phyloP scores from a whole-genome alignment of 768 basidiomycete genomes.

The Amanita muscaria region DNA sequence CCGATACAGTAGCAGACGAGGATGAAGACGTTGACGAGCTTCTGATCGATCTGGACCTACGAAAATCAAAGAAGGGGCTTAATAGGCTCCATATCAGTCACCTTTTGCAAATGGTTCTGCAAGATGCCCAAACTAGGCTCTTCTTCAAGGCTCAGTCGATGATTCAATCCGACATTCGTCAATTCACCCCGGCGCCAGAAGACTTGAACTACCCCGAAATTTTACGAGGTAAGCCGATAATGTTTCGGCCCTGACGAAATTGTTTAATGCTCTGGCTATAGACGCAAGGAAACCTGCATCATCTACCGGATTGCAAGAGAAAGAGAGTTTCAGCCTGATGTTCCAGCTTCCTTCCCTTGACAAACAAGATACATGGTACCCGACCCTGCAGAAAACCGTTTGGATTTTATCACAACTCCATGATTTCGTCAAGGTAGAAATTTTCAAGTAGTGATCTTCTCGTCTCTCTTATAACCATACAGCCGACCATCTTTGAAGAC shows the following conservation, averaged over 20 bases:
- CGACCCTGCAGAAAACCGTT: conserved; percentile 77
- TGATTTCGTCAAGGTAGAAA: conserved; percentile 79
- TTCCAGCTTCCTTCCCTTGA: conserved; percentile 65
- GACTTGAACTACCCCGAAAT: conserved; percentile 87
- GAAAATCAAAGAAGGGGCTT: conserved; percentile 28
- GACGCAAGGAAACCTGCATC: conserved; percentile 36
- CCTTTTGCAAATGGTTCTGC: conserved; percentile 81
- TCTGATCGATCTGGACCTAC: conserved; percentile 28
- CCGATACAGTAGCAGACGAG: conserved; percentile 18
- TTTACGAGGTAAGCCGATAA: conserved; percentile 47
- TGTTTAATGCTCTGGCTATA: too few species aligned
- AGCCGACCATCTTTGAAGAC: conserved; percentile 96
- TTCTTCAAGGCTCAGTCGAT: conserved; percentile 95
- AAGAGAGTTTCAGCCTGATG: conserved; percentile 59
- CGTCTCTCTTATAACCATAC: conserved; percentile 2
- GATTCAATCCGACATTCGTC: conserved; percentile 80
- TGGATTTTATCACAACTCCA: conserved; percentile 90
- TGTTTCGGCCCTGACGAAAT: not conserved
- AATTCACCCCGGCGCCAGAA: conserved; percentile 66
- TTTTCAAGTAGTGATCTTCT: not conserved
- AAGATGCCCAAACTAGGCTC: conserved; percentile 91
- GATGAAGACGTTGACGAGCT: conserved; percentile 30
- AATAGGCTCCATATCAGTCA: conserved; percentile 69
- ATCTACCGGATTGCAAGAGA: conserved; percentile 47
- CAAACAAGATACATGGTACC: conserved; percentile 85